Conservation (phyloP, 345 rosid genomes). For the Pistacia vera region DNA sequence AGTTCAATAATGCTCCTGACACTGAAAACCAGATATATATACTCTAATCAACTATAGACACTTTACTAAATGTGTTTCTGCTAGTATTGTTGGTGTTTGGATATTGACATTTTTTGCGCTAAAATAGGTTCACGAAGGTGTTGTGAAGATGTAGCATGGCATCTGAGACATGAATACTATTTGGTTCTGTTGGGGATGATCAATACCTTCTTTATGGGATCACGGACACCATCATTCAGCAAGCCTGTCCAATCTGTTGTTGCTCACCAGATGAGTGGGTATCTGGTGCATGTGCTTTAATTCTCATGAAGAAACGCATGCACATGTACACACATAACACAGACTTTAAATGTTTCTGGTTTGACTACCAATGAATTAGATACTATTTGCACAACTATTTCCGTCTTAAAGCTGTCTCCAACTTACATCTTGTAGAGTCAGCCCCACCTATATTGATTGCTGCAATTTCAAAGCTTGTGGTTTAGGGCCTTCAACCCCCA, state of each 20-base stretch:
- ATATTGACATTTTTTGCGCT: conserved; percentile 8
- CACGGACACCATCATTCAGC: conserved; percentile 63
- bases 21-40: background rate
- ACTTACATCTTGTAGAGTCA: no score
- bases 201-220: conserved; percentile 95
- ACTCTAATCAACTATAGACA: background rate
- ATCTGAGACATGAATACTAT: conserved; percentile 91
- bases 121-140: conserved; percentile 92
- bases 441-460: no score
- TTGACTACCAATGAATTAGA: background rate
- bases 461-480: no score
- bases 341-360: no score
- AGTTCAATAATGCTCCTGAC: background rate
- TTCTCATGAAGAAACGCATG: background rate
- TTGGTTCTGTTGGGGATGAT: conserved; percentile 99
- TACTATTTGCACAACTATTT: background rate
- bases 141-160: conserved; percentile 99
- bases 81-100: background rate
- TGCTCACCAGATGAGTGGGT: conserved; percentile 92
- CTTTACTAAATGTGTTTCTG: background rate
- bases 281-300: background rate
- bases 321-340: background rate
- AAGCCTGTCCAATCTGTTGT: conserved; percentile 89
- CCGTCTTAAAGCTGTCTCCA: background rate
- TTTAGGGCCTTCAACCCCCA: no score